Evolutionary conservation across 73 alveolate species (phyloP), one percentile per base, ranked within the genome.

Genomic region (Blepharisma japonicum): DNA sequence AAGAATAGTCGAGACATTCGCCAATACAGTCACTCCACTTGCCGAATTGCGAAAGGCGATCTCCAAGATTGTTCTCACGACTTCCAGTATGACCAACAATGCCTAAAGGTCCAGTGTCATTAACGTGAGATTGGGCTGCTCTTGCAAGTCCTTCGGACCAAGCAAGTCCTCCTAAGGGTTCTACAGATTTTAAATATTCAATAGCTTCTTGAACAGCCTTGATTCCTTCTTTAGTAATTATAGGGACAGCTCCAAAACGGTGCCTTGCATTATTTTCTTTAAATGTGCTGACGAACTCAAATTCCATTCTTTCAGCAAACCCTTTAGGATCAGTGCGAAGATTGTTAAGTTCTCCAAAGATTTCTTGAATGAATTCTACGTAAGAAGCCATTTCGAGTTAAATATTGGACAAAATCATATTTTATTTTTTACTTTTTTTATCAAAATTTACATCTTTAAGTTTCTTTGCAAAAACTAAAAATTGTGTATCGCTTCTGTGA

Each of bases 21-120:
- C 89, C 94, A 9, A 90, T 89, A n/a, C 87, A 79, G 7, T 96
- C 98, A 61, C 95, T 95, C 97, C 98, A 93, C 79, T 87, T 88
- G 61, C 97, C 89, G 82, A 90, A 89, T 77, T 82, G 82, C 81
- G 90, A 97, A 7, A 93, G 81, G 76, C 98, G 79, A 55, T 87
- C 92, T 61, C 90, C 80, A 48, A 86, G 87, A 77, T 87, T 91
- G 61, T 79, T 78, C 50, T 85, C 88, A 86, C 89, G 92, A 2
- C 92, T 66, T 21, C 98, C 97, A 38, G 71, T 66, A 78, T 93
- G 98, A 5, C 91, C 87, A 7, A 86, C 79, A 53, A 84, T 56
- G 9, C 98, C 98, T 68, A 87, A 85, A 7, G 95, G 90, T 6
- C 97, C 98, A 50, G 92, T 90, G 87, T 93, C 98, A 54, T 84